These are phyloP conservation scores for Lachancea sp. DNA, from an alignment of 805 yeast genomes.

Conservation along the genomic window DNA sequence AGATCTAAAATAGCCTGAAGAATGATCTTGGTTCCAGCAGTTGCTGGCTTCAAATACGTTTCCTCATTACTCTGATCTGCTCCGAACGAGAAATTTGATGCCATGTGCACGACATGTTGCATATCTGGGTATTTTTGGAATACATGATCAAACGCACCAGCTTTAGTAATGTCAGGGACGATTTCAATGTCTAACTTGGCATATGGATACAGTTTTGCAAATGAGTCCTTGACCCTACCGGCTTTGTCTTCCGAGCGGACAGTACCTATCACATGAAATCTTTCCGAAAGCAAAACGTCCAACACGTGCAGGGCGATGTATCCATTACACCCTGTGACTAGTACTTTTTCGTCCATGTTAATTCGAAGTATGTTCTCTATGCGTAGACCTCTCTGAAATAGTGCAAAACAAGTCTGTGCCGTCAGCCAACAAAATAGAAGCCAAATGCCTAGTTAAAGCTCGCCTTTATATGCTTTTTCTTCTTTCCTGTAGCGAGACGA, in stretches of 20 bases:
- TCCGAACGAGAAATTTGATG: conserved; percentile 50
- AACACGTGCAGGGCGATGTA: conserved; percentile 43
- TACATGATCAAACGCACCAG: conserved; percentile 41
- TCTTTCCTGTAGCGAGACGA: too few species aligned
- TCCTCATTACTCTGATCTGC: conserved; percentile 39
- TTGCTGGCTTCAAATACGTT: conserved; percentile 50
- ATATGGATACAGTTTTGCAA: conserved; percentile 28
- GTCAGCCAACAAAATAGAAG: too few species aligned
- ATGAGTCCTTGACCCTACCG: conserved; percentile 27
- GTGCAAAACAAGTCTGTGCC: too few species aligned
- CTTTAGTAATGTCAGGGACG: conserved; percentile 42
- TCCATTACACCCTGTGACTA: conserved; percentile 48
- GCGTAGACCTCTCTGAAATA: background rate
- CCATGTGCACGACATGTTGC: conserved; percentile 51
- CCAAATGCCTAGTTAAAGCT: too few species aligned
- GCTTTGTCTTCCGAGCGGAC: conserved; percentile 39
- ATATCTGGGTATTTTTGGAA: conserved; percentile 44
- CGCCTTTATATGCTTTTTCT: too few species aligned
- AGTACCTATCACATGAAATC: conserved; percentile 41
- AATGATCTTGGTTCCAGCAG: conserved; percentile 49
- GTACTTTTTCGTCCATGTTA: conserved; percentile 22
- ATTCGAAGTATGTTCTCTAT: too few species aligned
- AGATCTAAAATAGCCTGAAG: conserved; percentile 41
- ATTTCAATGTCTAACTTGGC: conserved; percentile 39
- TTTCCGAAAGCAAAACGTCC: conserved; percentile 34